phyloP scores from a whole-genome alignment of 306 rosid genomes.

The Cajanus cajan region DNA sequence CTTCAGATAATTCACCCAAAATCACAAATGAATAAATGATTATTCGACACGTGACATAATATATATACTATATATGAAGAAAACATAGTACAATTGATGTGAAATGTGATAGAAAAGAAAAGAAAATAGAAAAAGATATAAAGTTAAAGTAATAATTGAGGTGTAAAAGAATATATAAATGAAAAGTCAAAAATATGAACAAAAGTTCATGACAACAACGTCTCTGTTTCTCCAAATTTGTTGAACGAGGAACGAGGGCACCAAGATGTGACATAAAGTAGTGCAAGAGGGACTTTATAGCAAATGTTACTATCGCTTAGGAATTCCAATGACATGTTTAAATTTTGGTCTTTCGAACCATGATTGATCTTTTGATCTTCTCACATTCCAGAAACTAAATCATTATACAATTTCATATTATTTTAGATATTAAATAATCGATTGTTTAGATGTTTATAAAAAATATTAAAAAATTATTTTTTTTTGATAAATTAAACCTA shows the following conservation, averaged over 20 bases:
- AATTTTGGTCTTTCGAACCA: background rate
- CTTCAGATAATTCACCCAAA: too few species aligned
- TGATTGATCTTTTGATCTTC: constrained; percentile 24
- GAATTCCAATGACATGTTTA: background rate
- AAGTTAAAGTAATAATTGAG: background rate
- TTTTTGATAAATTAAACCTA: too few species aligned
- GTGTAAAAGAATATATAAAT: background rate
- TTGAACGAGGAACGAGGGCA: background rate
- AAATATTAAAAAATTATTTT: too few species aligned
- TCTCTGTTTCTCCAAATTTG: background rate
- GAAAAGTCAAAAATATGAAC: background rate
- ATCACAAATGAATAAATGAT: background rate
- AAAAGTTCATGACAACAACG: constrained; percentile 13
- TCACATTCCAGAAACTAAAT: background rate
- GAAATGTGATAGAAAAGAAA: background rate
- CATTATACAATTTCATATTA: background rate
- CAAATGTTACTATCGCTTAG: background rate
- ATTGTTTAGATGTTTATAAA: too few species aligned
- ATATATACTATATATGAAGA: background rate
- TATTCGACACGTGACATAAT: background rate
- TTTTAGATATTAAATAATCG: background rate
- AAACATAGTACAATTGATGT: background rate
- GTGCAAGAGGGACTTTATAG: background rate
- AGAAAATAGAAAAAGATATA: background rate
- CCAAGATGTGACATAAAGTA: constrained; percentile 14